Conservation (phyloP, 805 yeast genomes). For the Kazachstania kunashirensis region DNA sequence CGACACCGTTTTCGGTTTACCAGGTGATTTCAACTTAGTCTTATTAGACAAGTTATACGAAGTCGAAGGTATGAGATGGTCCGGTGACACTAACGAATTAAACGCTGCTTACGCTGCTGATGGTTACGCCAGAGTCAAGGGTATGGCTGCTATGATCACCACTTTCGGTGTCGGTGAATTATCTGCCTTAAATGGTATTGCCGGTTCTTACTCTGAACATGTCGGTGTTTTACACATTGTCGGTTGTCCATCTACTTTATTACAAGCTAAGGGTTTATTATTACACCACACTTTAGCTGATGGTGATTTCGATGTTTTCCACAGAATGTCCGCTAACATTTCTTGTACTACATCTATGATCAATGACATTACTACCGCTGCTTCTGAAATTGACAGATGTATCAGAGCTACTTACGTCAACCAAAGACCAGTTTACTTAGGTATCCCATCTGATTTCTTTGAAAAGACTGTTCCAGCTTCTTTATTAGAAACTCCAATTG, state of each 20-base stretch:
- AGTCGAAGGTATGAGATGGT: constrained; percentile 2
- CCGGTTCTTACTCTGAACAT: constrained; percentile 3
- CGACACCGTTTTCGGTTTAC: constrained; percentile 1
- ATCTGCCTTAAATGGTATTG: constrained; percentile 3
- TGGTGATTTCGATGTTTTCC: constrained; percentile 2
- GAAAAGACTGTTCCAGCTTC: constrained; percentile 2
- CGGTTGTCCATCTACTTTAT: constrained; percentile 1
- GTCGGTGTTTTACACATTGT: constrained; percentile 2
- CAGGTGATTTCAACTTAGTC: neutral
- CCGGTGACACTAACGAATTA: constrained; percentile 2
- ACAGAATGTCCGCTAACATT: constrained; percentile 3
- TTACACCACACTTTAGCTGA: constrained; percentile 2
- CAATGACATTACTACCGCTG: constrained; percentile 2
- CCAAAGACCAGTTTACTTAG: constrained; percentile 2
- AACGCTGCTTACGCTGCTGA: constrained; percentile 3
- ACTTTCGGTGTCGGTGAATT: constrained; percentile 3
- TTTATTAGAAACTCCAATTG: neutral
- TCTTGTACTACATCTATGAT: constrained; percentile 1
- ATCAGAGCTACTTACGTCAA: constrained; percentile 2
- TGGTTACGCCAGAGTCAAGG: constrained; percentile 3
- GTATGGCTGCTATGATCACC: constrained; percentile 2
- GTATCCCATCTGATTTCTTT: constrained; percentile 2
- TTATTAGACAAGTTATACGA: constrained; percentile 1
- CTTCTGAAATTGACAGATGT: constrained; percentile 2
- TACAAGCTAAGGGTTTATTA: constrained; percentile 1